Base-by-base conservation (phyloP, 768 basidiomycete genomes). In the Kwoniella dendrophila region DNA sequence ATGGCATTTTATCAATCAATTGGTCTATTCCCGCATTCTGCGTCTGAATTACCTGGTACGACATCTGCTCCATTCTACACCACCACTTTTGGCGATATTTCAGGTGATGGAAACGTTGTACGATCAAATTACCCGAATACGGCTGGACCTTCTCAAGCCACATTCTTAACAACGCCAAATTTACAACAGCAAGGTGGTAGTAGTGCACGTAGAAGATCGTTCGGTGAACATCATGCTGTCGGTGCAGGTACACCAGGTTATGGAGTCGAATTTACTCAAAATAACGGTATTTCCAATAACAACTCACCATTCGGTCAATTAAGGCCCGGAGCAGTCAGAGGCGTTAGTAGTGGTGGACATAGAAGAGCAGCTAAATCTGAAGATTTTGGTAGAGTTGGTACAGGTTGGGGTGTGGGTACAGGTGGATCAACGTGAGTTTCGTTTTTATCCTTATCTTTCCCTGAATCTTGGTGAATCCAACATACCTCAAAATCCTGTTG, bases 281-380 rank as follows among this genome's bases (percentile, higher is more conserved):
- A n/a, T n/a, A n/a, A n/a, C n/a, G n/a, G n/a, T n/a, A n/a, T 32
- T 29, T 34, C 38, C 2, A 44, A 47, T 40, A 34, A 47, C 29
- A 51, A 22, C 24, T 36, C 49, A 20, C 59, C 62, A 29, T 58
- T 50, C 30, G 66, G 57, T 4, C 45, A 29, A 18, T 33, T 64
- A 22, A 33, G 50, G 20, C 47, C 56, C 2, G 50, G 66, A 5
- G 33, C 41, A 30, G 43, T 71, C n/a, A 54, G 71, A 34, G 64
- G 73, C 14, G 38, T 66, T 4, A 48, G 45, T 33, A 47, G 38
- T 6, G 78, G 81, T 7, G 73, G 78, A 14, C 83, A 84, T 53
- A 80, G 82, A 67, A 81, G 87, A 16, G 81, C 82, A 20, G 84
- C 83, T 32, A 85, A 86, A 64, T 86, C 85, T 40, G 88, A 89